Conservation (phyloP, 495 filamentous ascomycete genomes). For the Physcia stellaris region DNA sequence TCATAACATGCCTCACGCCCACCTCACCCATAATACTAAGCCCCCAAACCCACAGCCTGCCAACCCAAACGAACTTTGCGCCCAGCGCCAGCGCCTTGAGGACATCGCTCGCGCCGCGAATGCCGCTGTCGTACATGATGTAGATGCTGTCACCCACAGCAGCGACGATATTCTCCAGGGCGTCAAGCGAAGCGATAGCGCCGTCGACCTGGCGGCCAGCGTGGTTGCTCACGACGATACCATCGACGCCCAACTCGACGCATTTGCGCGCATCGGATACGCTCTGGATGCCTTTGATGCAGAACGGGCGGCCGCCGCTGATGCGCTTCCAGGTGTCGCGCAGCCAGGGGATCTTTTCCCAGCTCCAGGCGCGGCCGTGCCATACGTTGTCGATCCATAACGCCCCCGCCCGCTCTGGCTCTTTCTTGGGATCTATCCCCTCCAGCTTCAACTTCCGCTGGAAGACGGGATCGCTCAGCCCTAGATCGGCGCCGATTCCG, state of each 20-base stretch:
- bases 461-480: slow-evolving; percentile 45
- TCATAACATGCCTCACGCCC: slow-evolving; percentile 51
- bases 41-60: slow-evolving; percentile 49
- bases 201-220: slow-evolving; percentile 52
- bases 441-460: slow-evolving; percentile 31
- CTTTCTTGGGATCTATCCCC: slow-evolving; percentile 37
- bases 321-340: slow-evolving; percentile 37
- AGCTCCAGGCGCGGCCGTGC: slow-evolving; percentile 46
- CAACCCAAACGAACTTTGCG: slow-evolving; percentile 50
- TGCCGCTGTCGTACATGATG: slow-evolving; percentile 50
- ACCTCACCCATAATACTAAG: slow-evolving; percentile 45
- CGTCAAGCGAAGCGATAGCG: slow-evolving; percentile 32
- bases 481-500: slow-evolving; percentile 41
- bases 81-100: slow-evolving; percentile 51
- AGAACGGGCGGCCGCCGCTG: slow-evolving; percentile 40
- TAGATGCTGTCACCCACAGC: slow-evolving; percentile 36
- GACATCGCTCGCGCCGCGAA: slow-evolving; percentile 42
- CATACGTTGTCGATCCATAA: slow-evolving; percentile 55
- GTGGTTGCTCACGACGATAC: slow-evolving; percentile 47
- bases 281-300: slow-evolving; percentile 42
- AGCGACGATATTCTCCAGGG: slow-evolving; percentile 48
- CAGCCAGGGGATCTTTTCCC: slow-evolving; percentile 44
- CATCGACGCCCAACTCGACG: slow-evolving; percentile 39
- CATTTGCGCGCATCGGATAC: slow-evolving; percentile 39
- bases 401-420: slow-evolving; percentile 36